Evolutionary conservation across 805 yeast species (phyloP).

Genomic region (Komagataella pseudopastoris): DNA sequence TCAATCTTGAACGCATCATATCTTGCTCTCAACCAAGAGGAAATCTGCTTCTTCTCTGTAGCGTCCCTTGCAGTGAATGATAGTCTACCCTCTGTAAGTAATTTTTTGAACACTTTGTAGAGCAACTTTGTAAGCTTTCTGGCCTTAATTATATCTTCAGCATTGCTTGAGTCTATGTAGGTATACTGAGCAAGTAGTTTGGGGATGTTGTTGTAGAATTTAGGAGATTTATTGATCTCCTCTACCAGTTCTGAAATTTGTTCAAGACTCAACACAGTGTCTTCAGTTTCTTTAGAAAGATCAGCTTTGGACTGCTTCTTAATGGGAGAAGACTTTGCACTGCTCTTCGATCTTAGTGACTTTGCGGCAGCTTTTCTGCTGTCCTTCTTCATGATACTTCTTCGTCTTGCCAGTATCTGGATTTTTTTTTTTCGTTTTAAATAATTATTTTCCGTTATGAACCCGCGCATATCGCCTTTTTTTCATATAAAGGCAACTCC

Average conservation of each 20-base stretch:
- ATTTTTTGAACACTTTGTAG: conserved; percentile 31
- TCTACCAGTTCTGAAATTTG: conserved; percentile 11
- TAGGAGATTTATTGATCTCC: conserved; percentile 27
- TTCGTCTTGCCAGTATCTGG: neutral
- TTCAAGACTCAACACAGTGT: conserved; percentile 6
- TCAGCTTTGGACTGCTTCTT: neutral
- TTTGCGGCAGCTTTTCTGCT: neutral
- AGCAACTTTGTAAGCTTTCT: conserved; percentile 28
- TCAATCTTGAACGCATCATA: conserved; percentile 38
- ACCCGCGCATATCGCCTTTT: neutral
- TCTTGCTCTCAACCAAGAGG: conserved; percentile 47
- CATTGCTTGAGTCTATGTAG: conserved; percentile 7
- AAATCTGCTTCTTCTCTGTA: conserved; percentile 34
- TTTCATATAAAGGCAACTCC: neutral
- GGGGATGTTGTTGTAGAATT: conserved; percentile 41
- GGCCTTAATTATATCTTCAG: conserved; percentile 9
- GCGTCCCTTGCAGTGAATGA: conserved; percentile 19
- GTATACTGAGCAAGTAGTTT: conserved; percentile 27
- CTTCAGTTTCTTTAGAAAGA: neutral
- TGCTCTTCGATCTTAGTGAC: neutral
- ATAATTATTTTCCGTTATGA: neutral
- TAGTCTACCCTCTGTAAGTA: conserved; percentile 29
- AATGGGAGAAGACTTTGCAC: neutral
- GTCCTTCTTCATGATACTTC: neutral
- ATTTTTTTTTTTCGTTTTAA: neutral